Evolutionary conservation across 495 filamentous ascomycete species (phyloP), one percentile per base, ranked within the genome.

Genomic region (Aspergillus diversus): DNA sequence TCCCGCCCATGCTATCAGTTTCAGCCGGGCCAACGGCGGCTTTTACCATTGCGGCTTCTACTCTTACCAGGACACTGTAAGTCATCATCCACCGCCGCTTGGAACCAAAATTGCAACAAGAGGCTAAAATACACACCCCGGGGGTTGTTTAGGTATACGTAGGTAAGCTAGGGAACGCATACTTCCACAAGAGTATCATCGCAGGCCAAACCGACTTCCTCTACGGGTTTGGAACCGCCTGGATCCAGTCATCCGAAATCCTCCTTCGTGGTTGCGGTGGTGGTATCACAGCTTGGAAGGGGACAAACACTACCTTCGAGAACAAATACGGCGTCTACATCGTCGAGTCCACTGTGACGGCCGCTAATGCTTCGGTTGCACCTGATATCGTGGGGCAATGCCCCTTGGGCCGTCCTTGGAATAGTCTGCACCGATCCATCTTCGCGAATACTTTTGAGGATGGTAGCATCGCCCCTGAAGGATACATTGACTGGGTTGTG

Each of bases 311-410:
- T 0, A 87, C 84, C 27, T 86, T 83, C 60, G 65, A 66, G 6
- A 89, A 89, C 71, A 86, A 85, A 59, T 89, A 86, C 72, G 86
- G 86, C 33, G 77, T 86, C 16, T 89, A 88, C 71, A 82, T 89
- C 61, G 72, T 78, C 43, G 76, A 82, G 58, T 83, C 80, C 27
- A 72, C 66, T 35, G 71, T 86, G 32, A 65, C 69, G 4, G 81
- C 81, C 0, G 83, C 80, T 55, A 87, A 89, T 66, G 56, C 74
- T 21, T 81, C 80, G 31, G 68, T 87, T 33, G 77, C 77, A 0
- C 48, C 75, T 1, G 59, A 63, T 1, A 85, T 86, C 60, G 65
- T 64, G 34, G 80, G 79, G 0, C 66, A 79, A 59, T 89, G 86
- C 70, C 74, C 84, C 5, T 74, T 89, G 7, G 85, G 86, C 15